These are phyloP conservation scores for Oxytropis ochrocephala DNA, from an alignment of 306 rosid species.

Conservation along the genomic window DNA sequence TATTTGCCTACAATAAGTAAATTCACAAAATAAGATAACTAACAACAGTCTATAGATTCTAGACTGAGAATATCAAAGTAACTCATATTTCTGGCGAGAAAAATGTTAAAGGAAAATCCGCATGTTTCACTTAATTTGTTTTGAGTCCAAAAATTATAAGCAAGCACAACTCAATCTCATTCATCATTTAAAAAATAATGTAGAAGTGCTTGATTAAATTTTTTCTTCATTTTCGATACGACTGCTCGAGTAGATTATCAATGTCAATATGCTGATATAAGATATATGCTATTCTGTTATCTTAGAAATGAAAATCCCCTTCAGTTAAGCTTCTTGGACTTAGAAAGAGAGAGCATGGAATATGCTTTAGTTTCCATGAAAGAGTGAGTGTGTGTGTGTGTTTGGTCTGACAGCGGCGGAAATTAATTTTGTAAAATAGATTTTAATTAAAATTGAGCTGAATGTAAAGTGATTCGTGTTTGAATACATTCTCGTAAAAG, in stretches of 20 bases:
- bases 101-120: neutral
- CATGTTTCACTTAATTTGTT: slow-evolving; percentile 5
- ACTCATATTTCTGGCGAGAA: neutral
- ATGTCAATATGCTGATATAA: neutral
- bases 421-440: too few relatives aligned
- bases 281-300: neutral
- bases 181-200: neutral
- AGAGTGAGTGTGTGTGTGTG: neutral
- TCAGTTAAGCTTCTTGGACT: neutral
- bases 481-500: too few relatives aligned
- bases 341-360: neutral
- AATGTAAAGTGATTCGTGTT: too few relatives aligned
- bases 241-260: neutral
- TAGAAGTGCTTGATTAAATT: neutral
- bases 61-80: slow-evolving; percentile 1
- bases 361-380: neutral
- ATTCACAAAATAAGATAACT: slow-evolving; percentile 6
- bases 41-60: neutral
- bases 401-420: too few relatives aligned
- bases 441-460: too few relatives aligned
- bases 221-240: too few relatives aligned
- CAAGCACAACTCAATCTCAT: neutral
- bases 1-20: slow-evolving; percentile 36
- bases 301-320: neutral
- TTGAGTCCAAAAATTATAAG: neutral